Conservation (phyloP, 2,329 filamentous ascomycete genomes). For the Xylaria sp. region DNA sequence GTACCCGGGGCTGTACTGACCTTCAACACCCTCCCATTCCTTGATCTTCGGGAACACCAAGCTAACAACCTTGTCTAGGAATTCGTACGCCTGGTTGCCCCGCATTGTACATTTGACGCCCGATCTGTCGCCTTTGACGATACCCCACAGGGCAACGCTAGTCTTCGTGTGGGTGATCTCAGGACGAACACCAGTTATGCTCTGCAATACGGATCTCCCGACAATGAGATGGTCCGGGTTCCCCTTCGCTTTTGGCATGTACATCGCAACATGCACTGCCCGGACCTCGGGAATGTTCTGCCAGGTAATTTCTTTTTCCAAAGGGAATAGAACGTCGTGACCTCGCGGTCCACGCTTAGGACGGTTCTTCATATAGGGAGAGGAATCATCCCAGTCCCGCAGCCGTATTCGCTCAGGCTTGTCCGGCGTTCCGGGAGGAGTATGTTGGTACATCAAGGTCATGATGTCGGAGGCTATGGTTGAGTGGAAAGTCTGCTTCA, state of each 20-base stretch:
- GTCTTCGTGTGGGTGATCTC: constrained; percentile 69
- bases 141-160: constrained; percentile 74
- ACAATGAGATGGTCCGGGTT: constrained; percentile 79
- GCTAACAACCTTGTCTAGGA: constrained; percentile 86
- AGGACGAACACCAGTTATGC: constrained; percentile 78
- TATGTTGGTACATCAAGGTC: constrained; percentile 85
- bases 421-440: constrained; percentile 71
- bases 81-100: constrained; percentile 84
- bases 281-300: constrained; percentile 82
- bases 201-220: constrained; percentile 80
- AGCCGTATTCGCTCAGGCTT: constrained; percentile 64
- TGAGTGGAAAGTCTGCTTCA: constrained; percentile 87
- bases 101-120: constrained; percentile 77
- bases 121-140: constrained; percentile 71
- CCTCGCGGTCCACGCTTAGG: constrained; percentile 84
- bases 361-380: constrained; percentile 92
- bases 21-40: constrained; percentile 78
- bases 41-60: constrained; percentile 94
- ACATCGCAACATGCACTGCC: constrained; percentile 78
- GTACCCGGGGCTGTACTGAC: constrained; percentile 28
- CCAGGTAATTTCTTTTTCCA: constrained; percentile 77
- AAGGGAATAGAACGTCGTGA: constrained; percentile 67
- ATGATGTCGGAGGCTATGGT: constrained; percentile 87
- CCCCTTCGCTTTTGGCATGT: constrained; percentile 68
- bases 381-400: constrained; percentile 84